Conservation (phyloP, 495 filamentous ascomycete genomes). For the Penicillium crystallinum region DNA sequence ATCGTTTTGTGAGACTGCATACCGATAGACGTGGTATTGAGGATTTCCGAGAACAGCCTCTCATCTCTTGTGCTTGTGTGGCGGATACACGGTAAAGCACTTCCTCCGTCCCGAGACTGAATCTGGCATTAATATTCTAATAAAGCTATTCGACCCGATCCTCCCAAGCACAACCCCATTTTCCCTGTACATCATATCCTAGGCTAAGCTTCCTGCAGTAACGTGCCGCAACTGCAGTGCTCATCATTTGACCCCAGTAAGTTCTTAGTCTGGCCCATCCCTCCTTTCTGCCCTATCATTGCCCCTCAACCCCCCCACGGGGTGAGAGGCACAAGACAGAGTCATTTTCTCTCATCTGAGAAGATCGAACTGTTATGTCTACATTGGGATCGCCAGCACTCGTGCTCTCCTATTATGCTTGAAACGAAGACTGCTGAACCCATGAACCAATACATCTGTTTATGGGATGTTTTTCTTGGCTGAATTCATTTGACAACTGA, state of each 20-base stretch:
- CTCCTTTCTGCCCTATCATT: slow-evolving; percentile 2
- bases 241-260: slow-evolving; percentile 5
- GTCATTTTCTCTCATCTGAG: neutral
- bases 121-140: neutral
- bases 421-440: neutral
- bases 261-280: slow-evolving; percentile 4
- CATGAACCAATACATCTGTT: neutral
- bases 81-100: neutral
- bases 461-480: slow-evolving; percentile 1
- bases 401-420: neutral
- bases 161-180: neutral
- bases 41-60: neutral
- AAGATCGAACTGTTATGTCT: neutral
- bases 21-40: slow-evolving; percentile 2
- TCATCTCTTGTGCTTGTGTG: neutral
- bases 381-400: neutral
- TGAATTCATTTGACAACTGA: slow-evolving; percentile 17
- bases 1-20: slow-evolving; percentile 6
- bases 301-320: neutral
- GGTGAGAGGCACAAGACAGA: neutral
- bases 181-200: neutral
- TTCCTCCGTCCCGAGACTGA: neutral
- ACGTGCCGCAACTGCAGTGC: neutral
- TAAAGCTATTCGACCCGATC: neutral
- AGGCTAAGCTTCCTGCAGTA: slow-evolving; percentile 5